Percentiles rank a stretch among this genome's conserved stretches.
These are phyloP conservation scores for Marasmius sp. DNA, from an alignment of 1,284 basidiomycete species.

Conservation along the genomic window DNA sequence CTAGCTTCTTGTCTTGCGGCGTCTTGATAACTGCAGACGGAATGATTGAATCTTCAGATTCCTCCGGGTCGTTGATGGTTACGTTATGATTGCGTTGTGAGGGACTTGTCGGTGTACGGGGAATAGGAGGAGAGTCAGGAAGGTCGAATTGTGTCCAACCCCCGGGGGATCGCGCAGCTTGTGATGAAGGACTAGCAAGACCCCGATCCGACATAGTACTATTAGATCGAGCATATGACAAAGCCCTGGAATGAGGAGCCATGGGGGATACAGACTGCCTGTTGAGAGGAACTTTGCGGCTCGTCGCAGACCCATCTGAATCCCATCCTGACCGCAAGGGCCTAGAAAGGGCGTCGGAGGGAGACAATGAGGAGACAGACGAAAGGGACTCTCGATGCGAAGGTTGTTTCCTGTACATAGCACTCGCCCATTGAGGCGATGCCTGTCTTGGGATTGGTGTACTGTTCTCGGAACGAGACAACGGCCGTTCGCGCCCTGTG, in stretches of 20 bases:
- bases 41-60: constrained; percentile 34
- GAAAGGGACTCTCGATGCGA: constrained; percentile 56
- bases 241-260: constrained; percentile 50
- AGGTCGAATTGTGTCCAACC: constrained; percentile 12
- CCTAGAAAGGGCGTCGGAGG: constrained; percentile 40
- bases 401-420: constrained; percentile 39
- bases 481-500: constrained; percentile 17
- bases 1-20: constrained; percentile 24
- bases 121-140: constrained; percentile 19
- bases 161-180: constrained; percentile 4
- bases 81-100: constrained; percentile 10
- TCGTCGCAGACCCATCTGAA: constrained; percentile 45
- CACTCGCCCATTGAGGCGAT: constrained; percentile 47
- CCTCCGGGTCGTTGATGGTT: constrained; percentile 26
- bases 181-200: constrained; percentile 4
- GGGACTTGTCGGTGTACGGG: constrained; percentile 4
- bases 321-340: constrained; percentile 48
- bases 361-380: constrained; percentile 61
- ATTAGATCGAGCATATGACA: constrained; percentile 18
- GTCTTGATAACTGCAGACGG: constrained; percentile 29
- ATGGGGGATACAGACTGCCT: constrained; percentile 70
- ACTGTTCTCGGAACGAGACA: constrained; percentile 38
- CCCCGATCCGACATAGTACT: neutral
- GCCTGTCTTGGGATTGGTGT: constrained; percentile 29
- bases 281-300: constrained; percentile 61